Evolutionary conservation across 352 stramenopile species (phyloP).

Genomic region (Phytophthora vignae): DNA sequence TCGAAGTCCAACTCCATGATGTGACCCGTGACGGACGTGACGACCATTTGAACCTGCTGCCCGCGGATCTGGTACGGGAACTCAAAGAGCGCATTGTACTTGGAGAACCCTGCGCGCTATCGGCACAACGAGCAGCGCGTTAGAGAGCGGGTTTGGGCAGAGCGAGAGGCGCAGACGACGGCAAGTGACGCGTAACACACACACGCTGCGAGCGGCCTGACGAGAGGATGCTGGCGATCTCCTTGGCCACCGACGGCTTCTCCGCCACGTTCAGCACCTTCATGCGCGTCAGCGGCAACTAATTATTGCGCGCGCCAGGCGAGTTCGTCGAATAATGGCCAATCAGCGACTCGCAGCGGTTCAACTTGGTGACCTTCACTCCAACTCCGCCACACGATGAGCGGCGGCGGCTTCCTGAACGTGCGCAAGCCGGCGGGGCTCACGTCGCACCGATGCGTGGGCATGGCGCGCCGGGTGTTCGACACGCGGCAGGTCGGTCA

Average conservation of each 20-base stretch:
- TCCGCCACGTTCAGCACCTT: constrained; percentile 98
- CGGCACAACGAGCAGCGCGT: constrained; percentile 9
- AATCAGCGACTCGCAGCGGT: constrained; percentile 12
- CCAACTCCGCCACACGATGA: not conserved
- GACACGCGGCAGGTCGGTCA: constrained; percentile 81
- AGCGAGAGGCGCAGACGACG: not conserved
- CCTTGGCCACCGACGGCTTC: constrained; percentile 99
- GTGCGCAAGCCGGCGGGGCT: constrained; percentile 78
- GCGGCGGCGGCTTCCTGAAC: constrained; percentile 73
- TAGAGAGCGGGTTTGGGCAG: not conserved
- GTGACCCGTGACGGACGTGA: constrained; percentile 98
- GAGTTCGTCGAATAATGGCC: not conserved
- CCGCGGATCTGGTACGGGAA: constrained; percentile 90
- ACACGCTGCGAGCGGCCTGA: constrained; percentile 64
- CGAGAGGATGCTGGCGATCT: constrained; percentile 96
- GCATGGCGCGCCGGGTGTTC: constrained; percentile 71
- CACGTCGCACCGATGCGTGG: constrained; percentile 85
- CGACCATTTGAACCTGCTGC: constrained; percentile 89
- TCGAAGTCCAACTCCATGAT: constrained; percentile 98
- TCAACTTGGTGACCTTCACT: constrained; percentile 27
- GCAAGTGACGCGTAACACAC: constrained; percentile 25
- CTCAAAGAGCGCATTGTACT: constrained; percentile 94
- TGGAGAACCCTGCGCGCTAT: constrained; percentile 74
- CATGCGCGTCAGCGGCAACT: constrained; percentile 43
- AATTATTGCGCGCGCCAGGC: constrained; percentile 4